phyloP scores from a whole-genome alignment of 192 early-diverging fungal species.

The Martensiomyces pterosporus region DNA sequence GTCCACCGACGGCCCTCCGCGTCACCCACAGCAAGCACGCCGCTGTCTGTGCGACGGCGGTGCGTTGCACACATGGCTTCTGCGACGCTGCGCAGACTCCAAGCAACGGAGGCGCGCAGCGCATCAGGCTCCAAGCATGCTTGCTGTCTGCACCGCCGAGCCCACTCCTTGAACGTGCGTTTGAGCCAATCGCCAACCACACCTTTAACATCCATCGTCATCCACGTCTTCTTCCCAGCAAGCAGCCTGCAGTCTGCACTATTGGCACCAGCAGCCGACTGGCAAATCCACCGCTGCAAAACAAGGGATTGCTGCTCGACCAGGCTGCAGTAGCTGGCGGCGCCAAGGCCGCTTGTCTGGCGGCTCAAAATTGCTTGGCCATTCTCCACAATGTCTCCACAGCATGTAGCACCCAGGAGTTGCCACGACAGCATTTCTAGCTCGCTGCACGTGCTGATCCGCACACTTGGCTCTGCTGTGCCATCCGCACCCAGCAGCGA shows the following conservation, averaged over 20 bases:
- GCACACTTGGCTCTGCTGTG: no score
- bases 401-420: constrained; percentile 7
- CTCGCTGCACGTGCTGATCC: constrained; percentile 4
- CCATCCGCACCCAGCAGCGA: no score
- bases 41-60: no score
- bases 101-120: constrained; percentile 1
- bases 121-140: no score
- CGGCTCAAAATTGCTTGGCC: constrained; percentile 6
- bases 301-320: constrained; percentile 13
- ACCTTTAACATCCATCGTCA: background rate
- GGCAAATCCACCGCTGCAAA: constrained; percentile 16
- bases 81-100: constrained; percentile 14
- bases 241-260: no score
- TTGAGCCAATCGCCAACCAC: constrained; percentile 20
- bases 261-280: no score
- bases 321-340: background rate
- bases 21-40: no score
- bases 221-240: no score
- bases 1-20: constrained; percentile 7
- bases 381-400: constrained; percentile 7
- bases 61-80: constrained; percentile 5
- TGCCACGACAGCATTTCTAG: constrained; percentile 10
- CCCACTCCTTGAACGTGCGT: constrained; percentile 25
- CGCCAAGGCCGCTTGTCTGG: background rate
- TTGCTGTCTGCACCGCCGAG: constrained; percentile 7